phyloP scores from a whole-genome alignment of 2,329 filamentous ascomycete genomes.

The Pyricularia sp. region DNA sequence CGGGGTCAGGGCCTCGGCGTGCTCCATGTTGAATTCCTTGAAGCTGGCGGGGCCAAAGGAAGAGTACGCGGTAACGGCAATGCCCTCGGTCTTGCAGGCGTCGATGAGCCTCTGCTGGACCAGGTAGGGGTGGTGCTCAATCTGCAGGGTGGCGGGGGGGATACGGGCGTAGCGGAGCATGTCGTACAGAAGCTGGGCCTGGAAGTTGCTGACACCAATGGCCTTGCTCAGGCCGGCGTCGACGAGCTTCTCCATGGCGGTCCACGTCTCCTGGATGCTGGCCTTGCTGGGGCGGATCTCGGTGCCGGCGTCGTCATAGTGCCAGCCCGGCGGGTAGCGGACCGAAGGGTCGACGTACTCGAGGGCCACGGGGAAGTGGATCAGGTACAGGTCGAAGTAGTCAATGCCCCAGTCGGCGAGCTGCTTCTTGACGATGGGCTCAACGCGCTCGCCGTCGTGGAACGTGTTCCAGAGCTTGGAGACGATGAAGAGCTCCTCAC shows the following conservation, averaged over 20 bases:
- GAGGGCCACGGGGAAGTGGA: constrained; percentile 80
- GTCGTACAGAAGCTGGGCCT: constrained; percentile 64
- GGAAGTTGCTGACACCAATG: constrained; percentile 79
- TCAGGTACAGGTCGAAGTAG: constrained; percentile 81
- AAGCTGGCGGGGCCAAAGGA: constrained; percentile 72
- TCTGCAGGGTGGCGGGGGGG: constrained; percentile 65
- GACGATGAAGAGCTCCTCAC: constrained; percentile 80
- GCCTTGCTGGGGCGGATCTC: constrained; percentile 54
- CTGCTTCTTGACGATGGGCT: constrained; percentile 63
- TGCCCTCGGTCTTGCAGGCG: constrained; percentile 55
- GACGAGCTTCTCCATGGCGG: constrained; percentile 64
- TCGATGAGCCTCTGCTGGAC: constrained; percentile 59
- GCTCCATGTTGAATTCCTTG: constrained; percentile 61
- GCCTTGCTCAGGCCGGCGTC: constrained; percentile 53
- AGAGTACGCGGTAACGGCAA: constrained; percentile 71
- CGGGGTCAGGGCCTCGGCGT: constrained; percentile 50
- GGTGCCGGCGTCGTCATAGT: constrained; percentile 51
- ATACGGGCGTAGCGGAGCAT: constrained; percentile 65
- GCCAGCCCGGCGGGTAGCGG: constrained; percentile 71
- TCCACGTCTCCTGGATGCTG: constrained; percentile 70
- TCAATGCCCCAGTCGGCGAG: constrained; percentile 73
- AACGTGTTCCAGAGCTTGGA: constrained; percentile 91
- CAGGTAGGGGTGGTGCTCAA: constrained; percentile 85
- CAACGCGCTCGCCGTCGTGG: constrained; percentile 67
- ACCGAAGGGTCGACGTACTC: constrained; percentile 72